A percentile compares a stretch with the other conserved stretches of the same genome.
Evolutionary conservation across 2,329 filamentous ascomycete genomes (phyloP).

Genomic region (Penicillium rolfsii): DNA sequence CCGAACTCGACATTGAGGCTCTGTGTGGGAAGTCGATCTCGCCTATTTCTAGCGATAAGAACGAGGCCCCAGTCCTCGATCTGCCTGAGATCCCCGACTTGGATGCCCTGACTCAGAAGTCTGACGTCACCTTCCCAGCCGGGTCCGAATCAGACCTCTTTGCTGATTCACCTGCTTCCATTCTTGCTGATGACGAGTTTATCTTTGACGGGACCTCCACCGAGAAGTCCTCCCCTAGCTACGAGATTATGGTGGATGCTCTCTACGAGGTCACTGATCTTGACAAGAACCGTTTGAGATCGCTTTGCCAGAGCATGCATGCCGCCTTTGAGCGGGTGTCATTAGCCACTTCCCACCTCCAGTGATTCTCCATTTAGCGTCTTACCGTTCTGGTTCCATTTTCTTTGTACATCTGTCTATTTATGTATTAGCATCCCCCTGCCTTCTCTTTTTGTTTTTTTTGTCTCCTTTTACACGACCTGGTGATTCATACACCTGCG

Average conservation of each 20-base stretch:
- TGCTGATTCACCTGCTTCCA: constrained; percentile 53
- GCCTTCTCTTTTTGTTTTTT: constrained; percentile 2
- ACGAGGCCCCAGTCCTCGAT: constrained; percentile 55
- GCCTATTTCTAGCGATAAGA: constrained; percentile 54
- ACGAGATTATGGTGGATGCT: constrained; percentile 63
- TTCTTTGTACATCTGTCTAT: constrained; percentile 31
- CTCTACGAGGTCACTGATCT: constrained; percentile 30
- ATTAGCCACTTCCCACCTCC: constrained; percentile 45
- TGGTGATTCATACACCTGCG: constrained; percentile 27
- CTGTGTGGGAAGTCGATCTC: constrained; percentile 73
- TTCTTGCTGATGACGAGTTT: constrained; percentile 30
- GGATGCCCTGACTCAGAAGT: constrained; percentile 21
- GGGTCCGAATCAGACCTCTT: constrained; percentile 59
- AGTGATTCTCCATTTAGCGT: constrained; percentile 39
- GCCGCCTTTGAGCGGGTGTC: constrained; percentile 48
- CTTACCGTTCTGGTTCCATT: constrained; percentile 21
- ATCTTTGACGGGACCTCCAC: constrained; percentile 58
- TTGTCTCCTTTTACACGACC: constrained; percentile 17
- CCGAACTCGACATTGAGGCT: constrained; percentile 60
- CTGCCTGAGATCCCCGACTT: constrained; percentile 26
- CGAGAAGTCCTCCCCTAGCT: constrained; percentile 66
- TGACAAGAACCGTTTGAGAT: constrained; percentile 40
- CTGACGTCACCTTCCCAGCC: constrained; percentile 28
- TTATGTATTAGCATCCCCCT: constrained; percentile 13
- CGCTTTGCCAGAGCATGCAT: constrained; percentile 47